Conservation (phyloP, 2,329 filamentous ascomycete genomes). For the Cytospora paraplurivora region DNA sequence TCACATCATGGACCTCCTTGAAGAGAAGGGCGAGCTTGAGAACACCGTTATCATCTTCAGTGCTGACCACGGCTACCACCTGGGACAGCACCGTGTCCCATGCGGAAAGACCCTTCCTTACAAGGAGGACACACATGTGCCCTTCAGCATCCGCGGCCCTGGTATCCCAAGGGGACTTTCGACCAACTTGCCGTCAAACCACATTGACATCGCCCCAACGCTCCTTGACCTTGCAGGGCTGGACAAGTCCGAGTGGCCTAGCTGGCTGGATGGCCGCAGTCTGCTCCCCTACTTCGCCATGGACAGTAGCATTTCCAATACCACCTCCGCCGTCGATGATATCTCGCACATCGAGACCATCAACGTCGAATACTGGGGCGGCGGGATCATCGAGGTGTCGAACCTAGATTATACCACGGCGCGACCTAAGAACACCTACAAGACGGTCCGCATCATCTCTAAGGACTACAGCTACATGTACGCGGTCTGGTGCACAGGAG, state of each 20-base stretch:
- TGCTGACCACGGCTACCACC: slow-evolving; percentile 27
- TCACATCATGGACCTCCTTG: slow-evolving; percentile 38
- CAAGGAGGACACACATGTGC: slow-evolving; percentile 62
- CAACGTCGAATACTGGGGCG: slow-evolving; percentile 60
- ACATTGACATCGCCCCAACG: slow-evolving; percentile 66
- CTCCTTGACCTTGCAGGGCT: slow-evolving; percentile 51
- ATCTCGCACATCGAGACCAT: slow-evolving; percentile 53
- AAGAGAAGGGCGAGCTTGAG: slow-evolving; percentile 25
- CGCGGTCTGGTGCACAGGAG: slow-evolving; percentile 68
- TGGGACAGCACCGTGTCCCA: slow-evolving; percentile 26
- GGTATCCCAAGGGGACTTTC: slow-evolving; percentile 48
- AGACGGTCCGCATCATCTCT: slow-evolving; percentile 57
- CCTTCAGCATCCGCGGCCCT: slow-evolving; percentile 62
- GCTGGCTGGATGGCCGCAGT: slow-evolving; percentile 31
- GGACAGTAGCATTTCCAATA: slow-evolving; percentile 49
- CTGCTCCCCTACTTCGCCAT: slow-evolving; percentile 57
- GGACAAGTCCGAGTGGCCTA: slow-evolving; percentile 31
- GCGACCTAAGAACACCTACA: slow-evolving; percentile 59
- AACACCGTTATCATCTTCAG: slow-evolving; percentile 29
- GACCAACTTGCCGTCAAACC: slow-evolving; percentile 55
- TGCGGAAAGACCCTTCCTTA: slow-evolving; percentile 55
- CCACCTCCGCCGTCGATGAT: slow-evolving; percentile 32
- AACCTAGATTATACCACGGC: slow-evolving; percentile 34
- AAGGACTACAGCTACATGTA: slow-evolving; percentile 64
- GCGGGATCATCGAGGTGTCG: slow-evolving; percentile 44